These are phyloP conservation scores for Hypoxylon sp. DNA, from an alignment of 2,329 filamentous ascomycete species.

Conservation along the genomic window DNA sequence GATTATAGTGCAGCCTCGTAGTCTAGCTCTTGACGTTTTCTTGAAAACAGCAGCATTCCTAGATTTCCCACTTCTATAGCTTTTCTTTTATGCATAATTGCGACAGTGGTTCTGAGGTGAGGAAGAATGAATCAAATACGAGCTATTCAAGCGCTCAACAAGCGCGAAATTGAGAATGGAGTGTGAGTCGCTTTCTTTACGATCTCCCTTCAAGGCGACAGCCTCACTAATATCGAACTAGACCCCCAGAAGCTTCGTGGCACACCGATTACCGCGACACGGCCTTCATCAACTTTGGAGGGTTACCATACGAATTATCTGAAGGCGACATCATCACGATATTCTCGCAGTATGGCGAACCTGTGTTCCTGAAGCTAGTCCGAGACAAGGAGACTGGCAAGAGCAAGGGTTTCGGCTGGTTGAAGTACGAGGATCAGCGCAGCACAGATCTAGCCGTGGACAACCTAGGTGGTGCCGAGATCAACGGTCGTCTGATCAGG, in stretches of 20 bases:
- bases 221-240: conserved; percentile 57
- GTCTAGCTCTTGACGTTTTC: conserved; percentile 22
- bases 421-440: conserved; percentile 98
- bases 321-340: conserved; percentile 97
- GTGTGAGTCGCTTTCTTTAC: conserved; percentile 68
- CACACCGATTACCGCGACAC: conserved; percentile 98
- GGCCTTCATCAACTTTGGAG: conserved; percentile 96
- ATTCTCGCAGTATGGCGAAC: conserved; percentile 97
- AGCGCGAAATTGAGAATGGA: conserved; percentile 91
- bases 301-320: conserved; percentile 90
- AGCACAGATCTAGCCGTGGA: conserved; percentile 97
- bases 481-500: conserved; percentile 83
- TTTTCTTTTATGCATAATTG: conserved; percentile 14
- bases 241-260: conserved; percentile 90
- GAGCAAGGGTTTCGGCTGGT: conserved; percentile 92
- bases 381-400: conserved; percentile 98
- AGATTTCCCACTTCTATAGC: conserved; percentile 16
- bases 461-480: conserved; percentile 88
- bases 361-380: conserved; percentile 90
- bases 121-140: conserved; percentile 90
- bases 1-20: conserved; percentile 42
- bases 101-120: not conserved
- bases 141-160: conserved; percentile 92
- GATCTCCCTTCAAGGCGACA: too few relatives aligned
- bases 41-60: conserved; percentile 22